Conservation (phyloP, 129 eudicot species). For the Silybum marianum region DNA sequence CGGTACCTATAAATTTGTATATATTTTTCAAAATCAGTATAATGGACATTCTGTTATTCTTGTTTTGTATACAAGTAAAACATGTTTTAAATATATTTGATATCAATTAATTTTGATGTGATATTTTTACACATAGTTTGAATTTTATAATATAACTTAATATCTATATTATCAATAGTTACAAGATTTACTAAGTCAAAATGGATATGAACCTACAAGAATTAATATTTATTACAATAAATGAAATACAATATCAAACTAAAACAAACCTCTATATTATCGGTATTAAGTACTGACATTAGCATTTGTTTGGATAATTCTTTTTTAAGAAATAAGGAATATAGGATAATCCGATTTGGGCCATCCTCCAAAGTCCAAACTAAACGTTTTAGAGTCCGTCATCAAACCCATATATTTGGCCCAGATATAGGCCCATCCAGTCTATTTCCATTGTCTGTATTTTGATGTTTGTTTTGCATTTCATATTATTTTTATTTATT, state of each 20-base stretch:
- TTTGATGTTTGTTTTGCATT: background rate
- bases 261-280: no score
- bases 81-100: no score
- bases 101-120: no score
- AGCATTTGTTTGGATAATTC: no score
- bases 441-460: background rate
- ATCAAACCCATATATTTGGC: background rate
- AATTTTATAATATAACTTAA: no score
- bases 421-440: background rate
- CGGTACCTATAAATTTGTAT: no score
- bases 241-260: background rate
- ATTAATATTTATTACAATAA: background rate
- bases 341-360: background rate
- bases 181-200: background rate
- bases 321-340: background rate
- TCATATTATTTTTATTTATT: background rate
- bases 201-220: background rate
- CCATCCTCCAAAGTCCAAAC: background rate
- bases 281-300: no score
- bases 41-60: no score
- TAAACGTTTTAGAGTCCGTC: background rate
- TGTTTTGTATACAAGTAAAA: no score
- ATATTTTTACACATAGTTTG: no score
- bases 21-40: no score
- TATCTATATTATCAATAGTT: no score